These are phyloP conservation scores for Saccharomycopsis hybrid DNA, from an alignment of 1,139 yeast genomes.

Conservation along the genomic window DNA sequence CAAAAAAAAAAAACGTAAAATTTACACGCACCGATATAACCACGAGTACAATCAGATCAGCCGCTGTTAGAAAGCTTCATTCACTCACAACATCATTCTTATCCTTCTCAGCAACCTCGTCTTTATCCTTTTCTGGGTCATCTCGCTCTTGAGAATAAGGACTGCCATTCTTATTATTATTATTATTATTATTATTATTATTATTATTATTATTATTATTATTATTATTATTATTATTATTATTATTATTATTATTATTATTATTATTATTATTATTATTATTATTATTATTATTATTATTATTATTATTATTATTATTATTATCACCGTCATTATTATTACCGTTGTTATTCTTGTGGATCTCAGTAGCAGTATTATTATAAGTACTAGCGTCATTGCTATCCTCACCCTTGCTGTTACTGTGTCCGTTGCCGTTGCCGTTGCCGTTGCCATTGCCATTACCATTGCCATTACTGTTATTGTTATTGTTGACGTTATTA, in stretches of 20 bases:
- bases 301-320: slow-evolving; percentile 7
- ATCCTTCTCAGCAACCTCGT: no score
- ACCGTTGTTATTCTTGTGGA: neutral
- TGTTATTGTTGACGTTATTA: neutral
- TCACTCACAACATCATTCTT: no score
- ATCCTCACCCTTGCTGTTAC: neutral
- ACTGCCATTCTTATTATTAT: neutral
- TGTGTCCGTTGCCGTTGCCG: slow-evolving; percentile 14
- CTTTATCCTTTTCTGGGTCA: no score
- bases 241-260: slow-evolving; percentile 1
- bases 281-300: neutral
- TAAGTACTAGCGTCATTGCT: no score
- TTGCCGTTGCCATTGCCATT: slow-evolving; percentile 18
- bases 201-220: slow-evolving; percentile 3
- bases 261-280: neutral
- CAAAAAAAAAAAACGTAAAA: no score
- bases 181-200: slow-evolving; percentile 3
- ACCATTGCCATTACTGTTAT: neutral
- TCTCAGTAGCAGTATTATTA: neutral
- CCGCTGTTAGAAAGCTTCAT: no score
- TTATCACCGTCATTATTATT: neutral
- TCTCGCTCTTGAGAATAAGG: no score
- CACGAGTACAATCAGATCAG: no score
- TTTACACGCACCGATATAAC: no score
- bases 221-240: slow-evolving; percentile 3